Base-by-base conservation (phyloP, 306 rosid genomes). In the Acacia confusa region DNA sequence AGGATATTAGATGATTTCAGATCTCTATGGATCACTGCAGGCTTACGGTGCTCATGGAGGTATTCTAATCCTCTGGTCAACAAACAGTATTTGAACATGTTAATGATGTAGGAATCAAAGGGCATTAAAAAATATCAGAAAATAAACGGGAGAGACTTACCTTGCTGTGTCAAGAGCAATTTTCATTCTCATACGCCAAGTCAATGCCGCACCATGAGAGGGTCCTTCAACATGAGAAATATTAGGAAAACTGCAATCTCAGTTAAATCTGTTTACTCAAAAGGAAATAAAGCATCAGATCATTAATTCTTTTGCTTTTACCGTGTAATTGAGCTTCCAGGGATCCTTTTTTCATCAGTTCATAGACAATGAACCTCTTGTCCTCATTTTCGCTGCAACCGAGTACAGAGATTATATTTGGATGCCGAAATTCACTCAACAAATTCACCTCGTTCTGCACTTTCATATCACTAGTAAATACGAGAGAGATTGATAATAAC, bases 1-100 rank as follows among this genome's bases (percentile, higher is more conserved):
- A 95, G 99, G 83, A 95, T 89, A 89, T 95, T 93, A 68, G 99
- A 93, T 70, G 99, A 87, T 87, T 95, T 95, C 91, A 95, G 90
- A 85, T 95, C 99, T 86, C 98, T 91, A 84, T 93, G 98, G 80
- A 95, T 95, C 84, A 95, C 96, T 4, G 88, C 72, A 61, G 98
- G 99, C 72, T 83, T 73, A 88, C 96, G 94, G 79, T 92, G 91
- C 87, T 95, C 97, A 48, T 95, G 99, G 32, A 95, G 88, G 82
- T 93, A 91, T 79, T 95, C 98, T 80, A 95, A 87, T 83, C 92
- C 99, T 87, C 99, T 95, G 91, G 63, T 84, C 86, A 95, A 74
- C 55, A 48, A 15, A 48, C 38, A 85, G 25, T 55, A 36, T 45
- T 22, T 63, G 77, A 82, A 74, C 68, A 67, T 82, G 88, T 86